These are phyloP conservation scores for Colletotrichum aenigma DNA, from an alignment of 2,329 filamentous ascomycete species.

Conservation along the genomic window DNA sequence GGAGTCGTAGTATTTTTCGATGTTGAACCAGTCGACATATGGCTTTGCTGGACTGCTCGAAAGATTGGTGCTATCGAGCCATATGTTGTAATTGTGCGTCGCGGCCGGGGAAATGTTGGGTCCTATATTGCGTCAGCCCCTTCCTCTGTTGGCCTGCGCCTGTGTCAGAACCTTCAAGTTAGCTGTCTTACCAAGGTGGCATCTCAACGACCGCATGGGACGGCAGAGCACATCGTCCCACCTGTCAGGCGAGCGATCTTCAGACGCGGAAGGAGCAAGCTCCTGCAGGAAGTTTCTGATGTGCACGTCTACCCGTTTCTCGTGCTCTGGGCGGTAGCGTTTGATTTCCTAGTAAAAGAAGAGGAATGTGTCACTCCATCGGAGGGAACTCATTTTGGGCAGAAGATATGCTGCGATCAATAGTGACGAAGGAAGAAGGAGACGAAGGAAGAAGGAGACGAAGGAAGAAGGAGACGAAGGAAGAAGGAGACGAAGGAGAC, in stretches of 20 bases:
- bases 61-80: not conserved
- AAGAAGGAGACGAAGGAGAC: no score
- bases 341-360: not conserved
- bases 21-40: not conserved
- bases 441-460: no score
- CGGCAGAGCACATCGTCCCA: not conserved
- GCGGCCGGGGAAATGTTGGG: not conserved
- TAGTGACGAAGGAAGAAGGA: no score
- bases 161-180: accelerated
- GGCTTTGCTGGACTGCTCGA: not conserved
- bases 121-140: not conserved
- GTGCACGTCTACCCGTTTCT: not conserved
- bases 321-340: not conserved
- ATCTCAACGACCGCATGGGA: not conserved
- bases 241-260: not conserved
- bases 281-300: not conserved
- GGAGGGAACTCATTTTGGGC: accelerated
- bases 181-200: not conserved
- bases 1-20: not conserved
- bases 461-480: no score
- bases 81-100: not conserved
- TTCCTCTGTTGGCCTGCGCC: accelerated
- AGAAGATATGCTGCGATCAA: accelerated
- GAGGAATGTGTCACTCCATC: not conserved
- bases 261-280: not conserved